Evolutionary conservation across 1,284 basidiomycete genomes (phyloP).

Genomic region (Sporisorium exsertum): DNA sequence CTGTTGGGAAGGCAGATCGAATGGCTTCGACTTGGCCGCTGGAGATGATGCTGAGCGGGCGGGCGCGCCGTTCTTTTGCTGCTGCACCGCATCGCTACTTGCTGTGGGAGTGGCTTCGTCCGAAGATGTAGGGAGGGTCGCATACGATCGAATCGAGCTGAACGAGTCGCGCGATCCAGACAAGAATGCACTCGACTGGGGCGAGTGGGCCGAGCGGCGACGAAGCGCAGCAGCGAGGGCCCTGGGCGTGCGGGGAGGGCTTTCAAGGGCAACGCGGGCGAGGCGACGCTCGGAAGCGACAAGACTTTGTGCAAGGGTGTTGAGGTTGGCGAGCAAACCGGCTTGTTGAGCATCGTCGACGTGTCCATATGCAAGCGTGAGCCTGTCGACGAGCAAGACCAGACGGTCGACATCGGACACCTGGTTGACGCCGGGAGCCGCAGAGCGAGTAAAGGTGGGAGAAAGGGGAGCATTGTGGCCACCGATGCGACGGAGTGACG

Average conservation of each 20-base stretch:
- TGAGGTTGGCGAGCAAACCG: slow-evolving; percentile 24
- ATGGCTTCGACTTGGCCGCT: not conserved
- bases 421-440: not conserved
- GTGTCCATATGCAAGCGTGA: slow-evolving; percentile 5
- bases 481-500: slow-evolving; percentile 35
- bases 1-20: not conserved
- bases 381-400: slow-evolving; percentile 33
- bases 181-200: slow-evolving; percentile 17
- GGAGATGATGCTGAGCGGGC: not conserved
- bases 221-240: slow-evolving; percentile 15
- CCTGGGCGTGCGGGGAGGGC: slow-evolving; percentile 33
- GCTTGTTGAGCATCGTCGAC: slow-evolving; percentile 9
- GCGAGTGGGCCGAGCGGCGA: slow-evolving; percentile 30
- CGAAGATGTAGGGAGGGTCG: slow-evolving; percentile 29
- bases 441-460: slow-evolving; percentile 22
- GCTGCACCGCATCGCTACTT: slow-evolving; percentile 8
- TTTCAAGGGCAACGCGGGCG: slow-evolving; percentile 13
- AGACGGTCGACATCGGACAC: slow-evolving; percentile 39
- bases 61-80: slow-evolving; percentile 6
- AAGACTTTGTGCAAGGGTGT: slow-evolving; percentile 11
- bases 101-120: slow-evolving; percentile 19
- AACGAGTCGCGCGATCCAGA: slow-evolving; percentile 25
- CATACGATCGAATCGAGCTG: slow-evolving; percentile 26
- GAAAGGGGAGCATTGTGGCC: slow-evolving; percentile 39
- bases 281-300: slow-evolving; percentile 30